Evolutionary conservation across 371 early-diverging fungal genomes (phyloP).

Genomic region (Apophysomyces variabilis): DNA sequence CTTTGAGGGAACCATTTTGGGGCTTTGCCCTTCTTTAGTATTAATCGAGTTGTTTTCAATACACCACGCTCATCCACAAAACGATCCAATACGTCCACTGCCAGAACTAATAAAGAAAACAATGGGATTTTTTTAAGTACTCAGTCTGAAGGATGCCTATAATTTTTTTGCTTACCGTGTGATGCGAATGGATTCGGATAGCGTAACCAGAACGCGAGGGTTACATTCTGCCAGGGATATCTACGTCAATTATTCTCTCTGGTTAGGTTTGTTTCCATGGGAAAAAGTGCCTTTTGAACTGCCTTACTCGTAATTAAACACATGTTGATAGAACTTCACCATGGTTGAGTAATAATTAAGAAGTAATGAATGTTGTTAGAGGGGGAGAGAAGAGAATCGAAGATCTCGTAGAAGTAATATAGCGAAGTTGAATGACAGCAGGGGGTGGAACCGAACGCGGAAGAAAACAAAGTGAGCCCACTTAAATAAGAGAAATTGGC

Average conservation of each 20-base stretch:
- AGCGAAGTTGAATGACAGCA: too few relatives aligned
- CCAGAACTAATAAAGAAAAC: slow-evolving; percentile 56
- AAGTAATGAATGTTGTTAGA: too few relatives aligned
- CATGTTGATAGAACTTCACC: slow-evolving; percentile 82
- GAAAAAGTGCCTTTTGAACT: neutral
- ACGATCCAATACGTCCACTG: slow-evolving; percentile 90
- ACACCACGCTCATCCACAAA: slow-evolving; percentile 82
- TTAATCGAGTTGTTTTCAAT: slow-evolving; percentile 85
- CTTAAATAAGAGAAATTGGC: too few relatives aligned
- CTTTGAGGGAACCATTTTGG: slow-evolving; percentile 86
- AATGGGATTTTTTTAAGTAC: neutral
- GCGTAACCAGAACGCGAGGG: slow-evolving; percentile 88
- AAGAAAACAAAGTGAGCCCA: too few relatives aligned
- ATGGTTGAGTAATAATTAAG: slow-evolving; percentile 26
- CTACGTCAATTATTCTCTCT: slow-evolving; percentile 30
- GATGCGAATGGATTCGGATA: slow-evolving; percentile 98
- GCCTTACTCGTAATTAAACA: slow-evolving; percentile 74
- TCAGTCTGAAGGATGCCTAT: neutral
- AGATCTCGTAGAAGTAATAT: too few relatives aligned
- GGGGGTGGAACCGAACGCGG: too few relatives aligned
- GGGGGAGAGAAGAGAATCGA: too few relatives aligned
- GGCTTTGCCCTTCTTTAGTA: slow-evolving; percentile 84
- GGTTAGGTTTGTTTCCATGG: neutral
- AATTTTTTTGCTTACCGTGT: slow-evolving; percentile 64
- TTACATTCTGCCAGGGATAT: slow-evolving; percentile 84